phyloP scores from a whole-genome alignment of 169 alveolate genomes.

The Eimeria zaria region DNA sequence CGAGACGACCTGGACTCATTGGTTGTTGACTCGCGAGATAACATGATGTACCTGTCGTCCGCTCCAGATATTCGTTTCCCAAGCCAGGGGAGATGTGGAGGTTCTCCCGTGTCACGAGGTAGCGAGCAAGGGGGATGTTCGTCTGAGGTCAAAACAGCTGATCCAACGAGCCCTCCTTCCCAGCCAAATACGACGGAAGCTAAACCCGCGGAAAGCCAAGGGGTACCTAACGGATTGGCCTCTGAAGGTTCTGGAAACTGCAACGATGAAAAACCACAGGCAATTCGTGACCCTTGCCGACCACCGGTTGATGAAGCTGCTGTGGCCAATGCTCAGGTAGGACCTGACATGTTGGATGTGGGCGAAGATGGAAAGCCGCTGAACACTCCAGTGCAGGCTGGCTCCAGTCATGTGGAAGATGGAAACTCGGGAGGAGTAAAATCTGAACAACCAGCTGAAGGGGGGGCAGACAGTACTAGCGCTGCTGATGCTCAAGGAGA shows the following conservation, averaged over 20 bases:
- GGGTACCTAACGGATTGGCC: slow-evolving; percentile 13
- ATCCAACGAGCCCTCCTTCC: background rate
- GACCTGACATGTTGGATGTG: slow-evolving; percentile 80
- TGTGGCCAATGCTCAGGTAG: slow-evolving; percentile 32
- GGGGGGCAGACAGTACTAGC: slow-evolving; percentile 10
- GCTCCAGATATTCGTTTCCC: slow-evolving; percentile 74
- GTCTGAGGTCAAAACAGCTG: background rate
- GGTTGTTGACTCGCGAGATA: slow-evolving; percentile 87
- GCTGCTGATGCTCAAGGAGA: slow-evolving; percentile 8
- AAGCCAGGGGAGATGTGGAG: background rate
- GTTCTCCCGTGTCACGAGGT: background rate
- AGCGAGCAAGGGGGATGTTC: slow-evolving; percentile 22
- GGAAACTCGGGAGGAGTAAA: slow-evolving; percentile 41
- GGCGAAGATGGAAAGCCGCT: slow-evolving; percentile 83
- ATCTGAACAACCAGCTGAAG: slow-evolving; percentile 50
- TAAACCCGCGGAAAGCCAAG: slow-evolving; percentile 4
- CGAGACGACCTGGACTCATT: slow-evolving; percentile 93
- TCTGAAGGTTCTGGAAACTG: slow-evolving; percentile 19
- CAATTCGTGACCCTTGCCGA: slow-evolving; percentile 52
- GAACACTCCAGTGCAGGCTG: slow-evolving; percentile 54
- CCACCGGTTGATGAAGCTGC: slow-evolving; percentile 71
- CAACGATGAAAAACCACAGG: slow-evolving; percentile 22
- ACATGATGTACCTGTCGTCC: slow-evolving; percentile 88
- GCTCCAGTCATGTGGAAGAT: slow-evolving; percentile 18
- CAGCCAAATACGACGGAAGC: slow-evolving; percentile 4